A percentile compares a stretch with the other conserved stretches of the same genome.
phyloP scores from a whole-genome alignment of 1,284 basidiomycete genomes.

The Heterobasidion irregulare region DNA sequence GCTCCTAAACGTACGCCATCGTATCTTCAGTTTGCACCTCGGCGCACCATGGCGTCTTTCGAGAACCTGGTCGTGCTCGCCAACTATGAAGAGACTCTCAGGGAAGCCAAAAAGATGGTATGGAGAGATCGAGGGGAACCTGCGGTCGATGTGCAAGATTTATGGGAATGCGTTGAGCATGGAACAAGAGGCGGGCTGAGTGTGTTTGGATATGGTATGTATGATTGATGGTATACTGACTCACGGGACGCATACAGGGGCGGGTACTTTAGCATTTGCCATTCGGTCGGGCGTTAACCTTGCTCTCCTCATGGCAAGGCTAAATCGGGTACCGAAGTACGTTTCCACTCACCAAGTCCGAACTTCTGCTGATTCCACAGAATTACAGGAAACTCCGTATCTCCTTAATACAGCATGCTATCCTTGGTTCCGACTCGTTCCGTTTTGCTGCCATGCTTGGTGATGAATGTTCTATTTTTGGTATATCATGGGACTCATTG shows the following conservation, averaged over 20 bases:
- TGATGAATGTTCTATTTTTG: conserved; percentile 17
- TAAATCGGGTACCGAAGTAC: conserved; percentile 57
- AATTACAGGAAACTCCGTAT: conserved; percentile 38
- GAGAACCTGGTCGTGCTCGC: conserved; percentile 76
- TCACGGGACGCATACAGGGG: conserved; percentile 40
- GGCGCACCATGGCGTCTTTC: conserved; percentile 60
- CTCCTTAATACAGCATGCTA: conserved; percentile 60
- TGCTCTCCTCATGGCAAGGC: conserved; percentile 63
- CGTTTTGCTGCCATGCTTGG: conserved; percentile 85
- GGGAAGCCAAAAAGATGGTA: conserved; percentile 66
- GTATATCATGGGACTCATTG: background rate
- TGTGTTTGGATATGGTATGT: conserved; percentile 32
- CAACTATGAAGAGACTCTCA: conserved; percentile 67
- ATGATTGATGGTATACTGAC: background rate
- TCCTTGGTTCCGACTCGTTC: conserved; percentile 75
- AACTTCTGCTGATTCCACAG: background rate
- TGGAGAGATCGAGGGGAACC: conserved; percentile 82
- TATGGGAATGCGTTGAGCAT: conserved; percentile 68
- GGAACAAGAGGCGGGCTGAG: conserved; percentile 68
- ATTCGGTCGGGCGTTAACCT: conserved; percentile 78
- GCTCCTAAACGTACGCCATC: conserved; percentile 17
- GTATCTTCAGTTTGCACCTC: conserved; percentile 36
- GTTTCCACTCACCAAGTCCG: conserved; percentile 10
- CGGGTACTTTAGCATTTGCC: conserved; percentile 69
- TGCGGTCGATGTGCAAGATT: conserved; percentile 56